These are phyloP conservation scores for Fusarium papillatum DNA, from an alignment of 2,329 filamentous ascomycete species.

Conservation along the genomic window DNA sequence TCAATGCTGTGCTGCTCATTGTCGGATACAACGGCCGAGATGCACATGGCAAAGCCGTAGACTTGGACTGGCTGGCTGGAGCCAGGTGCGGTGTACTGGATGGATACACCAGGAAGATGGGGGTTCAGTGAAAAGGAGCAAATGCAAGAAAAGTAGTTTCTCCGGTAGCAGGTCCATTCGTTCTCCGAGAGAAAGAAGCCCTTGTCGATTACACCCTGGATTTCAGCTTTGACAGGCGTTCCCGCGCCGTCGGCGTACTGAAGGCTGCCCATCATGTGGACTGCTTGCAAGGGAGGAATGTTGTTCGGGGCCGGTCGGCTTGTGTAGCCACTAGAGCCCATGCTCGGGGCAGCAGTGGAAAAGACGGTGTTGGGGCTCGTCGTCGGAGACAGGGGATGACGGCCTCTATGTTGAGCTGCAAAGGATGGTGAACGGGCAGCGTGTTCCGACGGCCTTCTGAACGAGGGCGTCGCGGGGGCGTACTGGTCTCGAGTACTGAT, in stretches of 20 bases:
- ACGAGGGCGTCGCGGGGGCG: constrained; percentile 63
- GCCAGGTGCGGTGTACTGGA: constrained; percentile 65
- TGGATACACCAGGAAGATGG: constrained; percentile 57
- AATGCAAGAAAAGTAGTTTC: constrained; percentile 91
- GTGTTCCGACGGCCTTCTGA: constrained; percentile 63
- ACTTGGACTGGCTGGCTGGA: constrained; percentile 74
- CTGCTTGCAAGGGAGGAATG: constrained; percentile 66
- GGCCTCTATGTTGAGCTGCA: constrained; percentile 58
- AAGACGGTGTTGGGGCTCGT: constrained; percentile 62
- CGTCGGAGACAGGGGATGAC: constrained; percentile 67
- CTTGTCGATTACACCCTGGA: constrained; percentile 87
- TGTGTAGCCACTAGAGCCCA: constrained; percentile 61
- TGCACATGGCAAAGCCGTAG: constrained; percentile 83
- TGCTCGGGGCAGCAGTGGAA: constrained; percentile 60
- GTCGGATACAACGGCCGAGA: constrained; percentile 86
- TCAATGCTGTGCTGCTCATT: constrained; percentile 83
- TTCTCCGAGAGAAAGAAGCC: constrained; percentile 86
- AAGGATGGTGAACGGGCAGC: constrained; percentile 66
- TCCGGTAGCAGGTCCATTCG: constrained; percentile 93
- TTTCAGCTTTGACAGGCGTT: constrained; percentile 75
- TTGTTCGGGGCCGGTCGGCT: constrained; percentile 47
- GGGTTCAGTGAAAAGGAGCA: constrained; percentile 83
- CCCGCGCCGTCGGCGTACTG: constrained; percentile 66
- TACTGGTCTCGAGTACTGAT: constrained; percentile 68
- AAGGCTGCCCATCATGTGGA: constrained; percentile 70